phyloP scores from a whole-genome alignment of 169 alveolate genomes.

The Toxoplasma gondii region DNA sequence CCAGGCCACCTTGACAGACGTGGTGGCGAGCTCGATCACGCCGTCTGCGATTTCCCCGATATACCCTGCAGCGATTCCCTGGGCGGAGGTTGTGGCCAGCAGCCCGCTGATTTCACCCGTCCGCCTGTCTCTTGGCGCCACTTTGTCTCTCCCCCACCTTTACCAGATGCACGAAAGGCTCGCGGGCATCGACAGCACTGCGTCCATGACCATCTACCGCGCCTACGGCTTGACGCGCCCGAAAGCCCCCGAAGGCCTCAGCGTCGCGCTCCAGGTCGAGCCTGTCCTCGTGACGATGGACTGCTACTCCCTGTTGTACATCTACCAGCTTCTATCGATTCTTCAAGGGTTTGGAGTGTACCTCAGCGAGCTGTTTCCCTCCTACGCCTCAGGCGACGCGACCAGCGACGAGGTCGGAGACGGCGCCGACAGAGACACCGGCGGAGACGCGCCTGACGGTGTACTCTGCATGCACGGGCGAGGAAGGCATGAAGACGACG shows the following conservation, averaged over 20 bases:
- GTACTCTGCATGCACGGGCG: neutral
- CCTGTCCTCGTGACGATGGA: conserved; percentile 52
- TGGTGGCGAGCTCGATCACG: conserved; percentile 44
- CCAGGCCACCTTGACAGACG: conserved; percentile 6
- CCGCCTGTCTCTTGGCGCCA: conserved; percentile 11
- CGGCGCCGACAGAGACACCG: conserved; percentile 5
- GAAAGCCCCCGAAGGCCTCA: conserved; percentile 42
- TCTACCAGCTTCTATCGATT: conserved; percentile 53
- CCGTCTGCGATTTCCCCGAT: conserved; percentile 44
- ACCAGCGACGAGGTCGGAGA: conserved; percentile 8
- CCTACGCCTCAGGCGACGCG: neutral
- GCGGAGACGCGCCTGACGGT: neutral
- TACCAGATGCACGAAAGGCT: conserved; percentile 30
- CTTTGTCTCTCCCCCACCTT: conserved; percentile 28
- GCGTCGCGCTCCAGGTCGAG: neutral
- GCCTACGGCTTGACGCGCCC: conserved; percentile 35
- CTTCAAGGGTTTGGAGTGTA: neutral
- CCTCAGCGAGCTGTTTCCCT: neutral
- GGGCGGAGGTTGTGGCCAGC: conserved; percentile 41
- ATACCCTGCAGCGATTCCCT: conserved; percentile 40
- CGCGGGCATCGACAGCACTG: conserved; percentile 30
- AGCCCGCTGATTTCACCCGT: conserved; percentile 54
- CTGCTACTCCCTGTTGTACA: conserved; percentile 11
- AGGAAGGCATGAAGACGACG: neutral
- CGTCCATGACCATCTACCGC: conserved; percentile 21